Evolutionary conservation across 306 rosid species (phyloP), one percentile per base, ranked within the genome.

Genomic region (Bauhinia variegata): DNA sequence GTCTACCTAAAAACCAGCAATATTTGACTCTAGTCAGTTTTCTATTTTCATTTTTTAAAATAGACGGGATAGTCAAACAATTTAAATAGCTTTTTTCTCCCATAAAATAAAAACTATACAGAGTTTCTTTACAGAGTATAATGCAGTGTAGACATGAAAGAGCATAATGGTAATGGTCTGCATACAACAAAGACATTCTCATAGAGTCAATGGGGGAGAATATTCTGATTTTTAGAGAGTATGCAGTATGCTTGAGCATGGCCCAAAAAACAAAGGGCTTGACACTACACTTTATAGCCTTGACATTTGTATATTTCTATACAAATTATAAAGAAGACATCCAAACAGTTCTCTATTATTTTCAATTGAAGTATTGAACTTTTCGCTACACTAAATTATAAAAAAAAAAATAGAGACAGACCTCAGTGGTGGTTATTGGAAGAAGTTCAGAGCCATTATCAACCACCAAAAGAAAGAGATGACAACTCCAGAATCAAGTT

Each of bases 391-490:
- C 42, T 14, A 67, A 42, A 67, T 54, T 48, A n/a, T n/a, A n/a
- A n/a, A n/a, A n/a, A n/a, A n/a, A n/a, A n/a, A n/a, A n/a, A n/a
- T n/a, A n/a, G n/a, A n/a, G n/a, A n/a, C n/a, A n/a, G 54, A 93
- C 98, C 97, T 88, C 96, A 47, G 88, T 65, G 1, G 84, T 54
- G 64, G 79, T 84, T 46, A 75, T 59, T 55, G 98, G 96, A 83
- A 93, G 89, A 67, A 93, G 84, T 77, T 93, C 97, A 14, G 89
- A 93, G 72, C 98, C 97, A 78, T 74, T 86, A 81, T 93, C 98
- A 38, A 86, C 80, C n/a, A n/a, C n/a, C n/a, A n/a, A 11, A 41
- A 7, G 37, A 13, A 7, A 17, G 23, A 38, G 15, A 46, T 17
- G 1, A 44, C 28, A 23, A 43, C n/a, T n/a, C 19, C 39, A 28